Evolutionary conservation across 768 basidiomycete genomes (phyloP).

Genomic region (Phylloporus rhodoxanthus): DNA sequence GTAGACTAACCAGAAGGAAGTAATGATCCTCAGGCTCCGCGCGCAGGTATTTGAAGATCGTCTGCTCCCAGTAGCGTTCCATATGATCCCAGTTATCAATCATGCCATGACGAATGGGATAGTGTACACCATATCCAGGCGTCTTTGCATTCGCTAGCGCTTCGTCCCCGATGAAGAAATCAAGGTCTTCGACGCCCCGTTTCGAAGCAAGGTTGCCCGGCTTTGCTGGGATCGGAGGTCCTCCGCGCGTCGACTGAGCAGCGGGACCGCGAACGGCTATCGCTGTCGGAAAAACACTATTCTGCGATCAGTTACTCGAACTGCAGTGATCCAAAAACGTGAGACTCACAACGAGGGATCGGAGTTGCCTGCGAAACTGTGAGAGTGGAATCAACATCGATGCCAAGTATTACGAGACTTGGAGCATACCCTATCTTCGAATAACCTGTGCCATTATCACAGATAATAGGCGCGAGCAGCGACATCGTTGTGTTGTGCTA

Average conservation of each 20-base stretch:
- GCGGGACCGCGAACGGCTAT: constrained; percentile 77
- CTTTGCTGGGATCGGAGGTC: constrained; percentile 75
- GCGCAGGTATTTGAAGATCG: constrained; percentile 98
- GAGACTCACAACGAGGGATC: constrained; percentile 90
- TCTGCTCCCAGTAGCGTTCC: constrained; percentile 99
- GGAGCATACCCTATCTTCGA: constrained; percentile 88
- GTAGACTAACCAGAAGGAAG: constrained; percentile 78
- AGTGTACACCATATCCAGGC: constrained; percentile 87
- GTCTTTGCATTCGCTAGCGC: constrained; percentile 95
- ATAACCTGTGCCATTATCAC: constrained; percentile 96
- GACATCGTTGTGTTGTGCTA: constrained; percentile 42
- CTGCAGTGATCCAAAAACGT: constrained; percentile 1
- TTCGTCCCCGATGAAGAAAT: constrained; percentile 99
- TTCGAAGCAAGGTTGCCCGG: constrained; percentile 92
- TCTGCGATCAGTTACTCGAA: constrained; percentile 4
- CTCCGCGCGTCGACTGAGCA: constrained; percentile 41
- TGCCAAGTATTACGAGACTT: neutral
- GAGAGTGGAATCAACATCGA: constrained; percentile 13
- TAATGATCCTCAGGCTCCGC: constrained; percentile 99
- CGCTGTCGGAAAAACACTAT: constrained; percentile 93
- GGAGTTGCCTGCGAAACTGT: constrained; percentile 96
- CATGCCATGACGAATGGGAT: constrained; percentile 95
- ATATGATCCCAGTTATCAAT: constrained; percentile 99
- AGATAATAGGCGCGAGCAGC: constrained; percentile 86
- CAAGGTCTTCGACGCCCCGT: constrained; percentile 96